Evolutionary conservation across 495 filamentous ascomycete species (phyloP).

Genomic region (Hyaloscypha bicolor): DNA sequence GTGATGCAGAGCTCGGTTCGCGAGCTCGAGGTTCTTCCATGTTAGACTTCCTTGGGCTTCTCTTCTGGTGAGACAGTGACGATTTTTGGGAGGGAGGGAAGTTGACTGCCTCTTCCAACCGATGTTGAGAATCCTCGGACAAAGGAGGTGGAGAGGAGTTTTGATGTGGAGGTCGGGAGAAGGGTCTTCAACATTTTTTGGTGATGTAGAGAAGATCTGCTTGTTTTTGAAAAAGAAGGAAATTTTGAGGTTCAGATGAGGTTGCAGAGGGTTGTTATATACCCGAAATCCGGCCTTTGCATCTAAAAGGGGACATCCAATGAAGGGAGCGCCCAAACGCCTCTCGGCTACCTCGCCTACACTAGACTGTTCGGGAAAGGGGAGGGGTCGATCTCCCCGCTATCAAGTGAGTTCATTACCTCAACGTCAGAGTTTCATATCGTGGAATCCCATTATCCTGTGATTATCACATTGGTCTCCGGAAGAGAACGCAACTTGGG

Average conservation of each 20-base stretch:
- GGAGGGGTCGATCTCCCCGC: not conserved
- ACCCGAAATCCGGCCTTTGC: not conserved
- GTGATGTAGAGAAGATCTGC: not conserved
- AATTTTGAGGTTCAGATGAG: not conserved
- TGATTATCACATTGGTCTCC: no score
- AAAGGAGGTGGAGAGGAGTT: not conserved
- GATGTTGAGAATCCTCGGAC: not conserved
- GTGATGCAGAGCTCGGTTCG: constrained; percentile 37
- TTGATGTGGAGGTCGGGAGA: not conserved
- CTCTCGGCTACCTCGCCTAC: constrained; percentile 1
- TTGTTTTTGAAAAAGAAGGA: not conserved
- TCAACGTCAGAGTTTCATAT: not conserved
- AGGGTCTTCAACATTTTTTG: not conserved
- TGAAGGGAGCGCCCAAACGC: not conserved
- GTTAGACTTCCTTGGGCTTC: not conserved
- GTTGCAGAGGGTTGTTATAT: not conserved
- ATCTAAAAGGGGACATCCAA: not conserved
- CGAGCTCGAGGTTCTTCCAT: constrained; percentile 10
- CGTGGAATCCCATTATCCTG: no score
- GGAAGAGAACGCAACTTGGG: no score
- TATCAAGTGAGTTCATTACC: not conserved
- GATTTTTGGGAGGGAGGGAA: not conserved
- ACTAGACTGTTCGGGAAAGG: not conserved
- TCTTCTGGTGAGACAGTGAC: constrained; percentile 19
- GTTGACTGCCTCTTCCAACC: not conserved